Evolutionary conservation across 129 eudicot species (phyloP).

Genomic region (Daucus carota): DH1_v3.0 NC_030386.2:38324501-38325000

Average conservation of each 20-base stretch:
- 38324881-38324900: not conserved
- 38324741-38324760: not conserved
- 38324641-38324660: no score
- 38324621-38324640: no score
- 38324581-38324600: no score
- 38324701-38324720: no score
- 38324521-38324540: no score
- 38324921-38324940: not conserved
- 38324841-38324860: not conserved
- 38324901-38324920: not conserved
- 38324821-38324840: not conserved
- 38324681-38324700: no score
- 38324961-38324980: constrained; percentile 10
- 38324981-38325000: constrained; percentile 61
- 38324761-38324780: not conserved
- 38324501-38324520: no score
- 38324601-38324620: no score
- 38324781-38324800: not conserved
- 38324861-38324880: not conserved
- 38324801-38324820: not conserved
- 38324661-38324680: no score
- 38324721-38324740: not conserved
- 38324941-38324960: not conserved
- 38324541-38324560: no score
- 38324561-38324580: no score